Percentiles rank a stretch among this genome's conserved stretches.
Evolutionary conservation across 1,139 yeast species (phyloP).

Genomic region (Candida sp.): DNA sequence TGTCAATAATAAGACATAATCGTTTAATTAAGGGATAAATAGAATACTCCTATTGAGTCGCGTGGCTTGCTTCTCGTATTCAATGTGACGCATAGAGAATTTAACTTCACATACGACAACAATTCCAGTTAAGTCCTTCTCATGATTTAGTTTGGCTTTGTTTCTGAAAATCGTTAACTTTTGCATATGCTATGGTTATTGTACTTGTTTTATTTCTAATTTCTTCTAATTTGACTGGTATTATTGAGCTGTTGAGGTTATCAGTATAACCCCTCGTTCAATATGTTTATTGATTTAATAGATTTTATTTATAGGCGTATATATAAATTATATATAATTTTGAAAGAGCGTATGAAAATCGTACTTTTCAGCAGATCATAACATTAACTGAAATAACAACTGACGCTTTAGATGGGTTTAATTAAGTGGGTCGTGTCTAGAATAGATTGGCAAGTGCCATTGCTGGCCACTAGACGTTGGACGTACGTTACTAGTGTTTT

Average conservation of each 20-base stretch:
- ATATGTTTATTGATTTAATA: background rate
- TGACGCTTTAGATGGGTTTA: background rate
- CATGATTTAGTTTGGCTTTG: background rate
- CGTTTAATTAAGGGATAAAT: too few relatives aligned
- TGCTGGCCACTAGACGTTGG: conserved; percentile 1
- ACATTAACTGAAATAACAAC: background rate
- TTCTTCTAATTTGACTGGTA: background rate
- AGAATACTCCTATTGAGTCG: too few relatives aligned
- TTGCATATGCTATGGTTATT: background rate
- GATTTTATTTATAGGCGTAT: background rate
- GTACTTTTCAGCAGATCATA: background rate
- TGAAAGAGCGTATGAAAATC: background rate
- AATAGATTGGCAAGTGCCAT: background rate
- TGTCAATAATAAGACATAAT: too few relatives aligned
- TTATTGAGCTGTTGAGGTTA: background rate
- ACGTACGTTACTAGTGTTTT: background rate
- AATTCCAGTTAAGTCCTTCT: too few relatives aligned
- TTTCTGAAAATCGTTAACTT: background rate
- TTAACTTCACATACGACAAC: too few relatives aligned
- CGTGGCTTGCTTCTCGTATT: too few relatives aligned
- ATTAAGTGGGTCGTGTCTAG: background rate
- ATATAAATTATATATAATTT: background rate
- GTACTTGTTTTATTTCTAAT: background rate
- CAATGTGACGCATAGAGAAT: too few relatives aligned
- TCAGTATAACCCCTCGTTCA: background rate